Conservation (phyloP, 1,139 yeast species). For the Saccharomyces hybrid region DNA sequence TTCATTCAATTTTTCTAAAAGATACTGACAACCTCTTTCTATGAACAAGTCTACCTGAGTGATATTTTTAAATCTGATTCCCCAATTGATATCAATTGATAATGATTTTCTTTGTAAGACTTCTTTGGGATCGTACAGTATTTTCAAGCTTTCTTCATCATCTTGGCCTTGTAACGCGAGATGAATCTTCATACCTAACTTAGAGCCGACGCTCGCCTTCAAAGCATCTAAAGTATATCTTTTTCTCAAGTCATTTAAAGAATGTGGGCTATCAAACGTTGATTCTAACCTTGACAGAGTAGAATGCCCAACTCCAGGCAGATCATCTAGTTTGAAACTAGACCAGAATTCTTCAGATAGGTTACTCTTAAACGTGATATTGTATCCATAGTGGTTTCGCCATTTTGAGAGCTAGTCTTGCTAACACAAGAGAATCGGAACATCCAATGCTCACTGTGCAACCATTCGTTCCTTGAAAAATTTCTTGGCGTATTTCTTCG, state of each 20-base stretch:
- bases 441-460: slow-evolving; percentile 77
- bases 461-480: slow-evolving; percentile 41
- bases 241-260: slow-evolving; percentile 5
- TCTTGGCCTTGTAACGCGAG: slow-evolving; percentile 51
- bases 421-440: slow-evolving; percentile 62
- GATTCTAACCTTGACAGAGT: slow-evolving; percentile 38
- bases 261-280: slow-evolving; percentile 3
- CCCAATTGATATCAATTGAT: slow-evolving; percentile 88
- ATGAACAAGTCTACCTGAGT: slow-evolving; percentile 60
- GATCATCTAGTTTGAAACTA: slow-evolving; percentile 40
- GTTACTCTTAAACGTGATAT: slow-evolving; percentile 31
- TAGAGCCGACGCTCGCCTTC: slow-evolving; percentile 49
- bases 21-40: slow-evolving; percentile 49
- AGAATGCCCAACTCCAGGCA: slow-evolving; percentile 84
- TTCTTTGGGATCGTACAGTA: slow-evolving; percentile 35
- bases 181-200: slow-evolving; percentile 54
- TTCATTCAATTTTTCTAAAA: slow-evolving; percentile 44
- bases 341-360: slow-evolving; percentile 37
- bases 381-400: slow-evolving; percentile 79
- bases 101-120: slow-evolving; percentile 59
- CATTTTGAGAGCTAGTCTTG: slow-evolving; percentile 61
- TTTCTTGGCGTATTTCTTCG: slow-evolving; percentile 35
- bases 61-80: slow-evolving; percentile 60
- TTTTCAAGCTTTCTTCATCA: slow-evolving; percentile 31
- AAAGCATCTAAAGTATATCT: slow-evolving; percentile 26